Base-by-base conservation (phyloP, 306 rosid genomes). In the Prunus dulcis region DNA sequence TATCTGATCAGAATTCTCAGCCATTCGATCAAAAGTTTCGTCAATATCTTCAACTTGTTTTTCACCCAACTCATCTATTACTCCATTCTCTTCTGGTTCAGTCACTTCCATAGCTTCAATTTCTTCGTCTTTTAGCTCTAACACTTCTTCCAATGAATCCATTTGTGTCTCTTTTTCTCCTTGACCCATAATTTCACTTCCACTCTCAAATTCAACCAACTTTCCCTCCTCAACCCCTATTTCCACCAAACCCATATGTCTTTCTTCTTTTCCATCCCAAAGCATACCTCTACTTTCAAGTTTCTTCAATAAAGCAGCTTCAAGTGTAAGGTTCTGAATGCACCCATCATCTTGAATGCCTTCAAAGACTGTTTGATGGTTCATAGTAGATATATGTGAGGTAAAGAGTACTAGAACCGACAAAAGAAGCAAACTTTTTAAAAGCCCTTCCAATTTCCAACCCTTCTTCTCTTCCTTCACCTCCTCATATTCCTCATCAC, bases 381-480 rank as follows among this genome's bases (percentile, higher is more conserved):
- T 80, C 86, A 73, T 32, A 19, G 71, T 46, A 79, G 76, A 56
- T 25, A 84, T 56, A 45, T 66, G 79, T 17, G 69, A 53, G 45
- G 78, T 63, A 53, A 56, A 62, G 14, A 82, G 32, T 32, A 80
- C 75, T 13, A 82, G 15, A 80, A 58, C 58, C 69, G 43, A 47
- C 9, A 71, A 23, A 19, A 80, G 10, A 55, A 80, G 22, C 77
- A 77, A 15, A 72, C 66, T 20, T 51, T 79, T 77, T 15, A 87
- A 27, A 6, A 71, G 58, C 63, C 80, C 76, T 79, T 84, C 74
- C 27, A 66, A 49, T 53, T 23, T 71, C 66, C 88, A 63, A 19
- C 67, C 64, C 57, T 38, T 79, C 63, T 38, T 79, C 12, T 64
- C 77, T 64, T 65, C 82, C 69, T 71, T 68, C 23, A 43, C 65